Conservation (phyloP, 78 protist genomes). For the Dictyostelium firmibasis region DNA sequence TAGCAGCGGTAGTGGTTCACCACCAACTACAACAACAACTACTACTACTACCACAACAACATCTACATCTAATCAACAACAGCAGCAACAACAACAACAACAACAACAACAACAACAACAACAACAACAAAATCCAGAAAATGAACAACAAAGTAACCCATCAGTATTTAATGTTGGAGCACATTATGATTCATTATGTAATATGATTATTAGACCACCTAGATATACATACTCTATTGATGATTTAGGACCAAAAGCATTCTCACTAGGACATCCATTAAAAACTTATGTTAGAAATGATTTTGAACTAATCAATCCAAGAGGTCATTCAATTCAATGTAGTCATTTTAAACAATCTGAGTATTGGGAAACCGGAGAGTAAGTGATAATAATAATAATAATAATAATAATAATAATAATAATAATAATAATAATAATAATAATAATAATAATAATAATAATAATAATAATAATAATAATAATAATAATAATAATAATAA, state of each 20-base stretch:
- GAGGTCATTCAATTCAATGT: conserved; percentile 63
- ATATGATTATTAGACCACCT: conserved; percentile 83
- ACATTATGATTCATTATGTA: conserved; percentile 56
- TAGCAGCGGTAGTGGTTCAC: neutral
- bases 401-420: neutral
- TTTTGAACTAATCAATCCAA: conserved; percentile 53
- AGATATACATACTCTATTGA: conserved; percentile 30
- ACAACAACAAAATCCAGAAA: neutral
- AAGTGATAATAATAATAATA: neutral
- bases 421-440: neutral
- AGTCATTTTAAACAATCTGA: conserved; percentile 77
- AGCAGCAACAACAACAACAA: neutral
- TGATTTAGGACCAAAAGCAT: conserved; percentile 77
- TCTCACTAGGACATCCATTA: conserved; percentile 34
- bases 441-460: neutral
- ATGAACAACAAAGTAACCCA: neutral
- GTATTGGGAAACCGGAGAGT: conserved; percentile 59
- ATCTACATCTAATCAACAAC: neutral
- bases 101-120: neutral
- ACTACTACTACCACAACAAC: neutral
- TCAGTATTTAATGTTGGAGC: conserved; percentile 47
- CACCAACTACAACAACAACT: neutral
- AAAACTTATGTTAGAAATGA: conserved; percentile 64
- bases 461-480: neutral
- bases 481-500: neutral